Evolutionary conservation across 768 basidiomycete species (phyloP).

Genomic region (Cyclocybe cylindracea): DNA sequence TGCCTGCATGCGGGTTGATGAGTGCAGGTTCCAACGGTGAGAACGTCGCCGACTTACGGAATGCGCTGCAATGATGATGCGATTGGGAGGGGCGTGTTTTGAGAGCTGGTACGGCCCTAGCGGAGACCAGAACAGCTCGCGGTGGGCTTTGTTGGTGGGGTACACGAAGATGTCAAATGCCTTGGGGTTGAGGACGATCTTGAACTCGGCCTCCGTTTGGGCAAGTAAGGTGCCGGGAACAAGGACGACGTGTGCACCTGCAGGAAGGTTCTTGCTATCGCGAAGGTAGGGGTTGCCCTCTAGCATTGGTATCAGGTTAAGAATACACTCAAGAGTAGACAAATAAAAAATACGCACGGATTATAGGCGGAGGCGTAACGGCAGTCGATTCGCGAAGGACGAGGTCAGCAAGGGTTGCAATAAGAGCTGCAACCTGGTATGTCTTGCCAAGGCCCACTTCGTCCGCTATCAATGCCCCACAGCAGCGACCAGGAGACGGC

Average conservation of each 20-base stretch:
- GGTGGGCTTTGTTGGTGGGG: background rate
- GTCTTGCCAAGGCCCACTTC: too few species aligned
- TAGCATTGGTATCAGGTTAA: too few species aligned
- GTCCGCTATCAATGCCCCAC: too few species aligned
- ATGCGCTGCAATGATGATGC: constrained; percentile 22
- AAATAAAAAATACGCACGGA: too few species aligned
- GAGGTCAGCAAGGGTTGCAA: too few species aligned
- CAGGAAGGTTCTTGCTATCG: constrained; percentile 9
- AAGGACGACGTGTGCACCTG: constrained; percentile 17
- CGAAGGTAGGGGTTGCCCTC: too few species aligned
- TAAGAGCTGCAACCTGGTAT: too few species aligned
- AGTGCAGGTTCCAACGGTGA: background rate
- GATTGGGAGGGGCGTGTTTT: background rate
- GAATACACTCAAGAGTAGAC: too few species aligned
- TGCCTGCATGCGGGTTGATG: constrained; percentile 10
- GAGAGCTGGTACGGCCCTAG: constrained; percentile 12
- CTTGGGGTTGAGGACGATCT: constrained; percentile 8
- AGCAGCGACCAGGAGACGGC: background rate
- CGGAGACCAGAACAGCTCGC: constrained; percentile 17
- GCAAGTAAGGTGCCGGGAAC: constrained; percentile 20
- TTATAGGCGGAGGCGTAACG: too few species aligned
- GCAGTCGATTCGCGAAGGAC: too few species aligned
- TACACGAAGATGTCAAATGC: constrained; percentile 27
- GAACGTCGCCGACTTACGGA: constrained; percentile 18
- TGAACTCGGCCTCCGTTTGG: constrained; percentile 22